Conservation (phyloP, 805 yeast species). For the Maudiozyma bulderi region DNA sequence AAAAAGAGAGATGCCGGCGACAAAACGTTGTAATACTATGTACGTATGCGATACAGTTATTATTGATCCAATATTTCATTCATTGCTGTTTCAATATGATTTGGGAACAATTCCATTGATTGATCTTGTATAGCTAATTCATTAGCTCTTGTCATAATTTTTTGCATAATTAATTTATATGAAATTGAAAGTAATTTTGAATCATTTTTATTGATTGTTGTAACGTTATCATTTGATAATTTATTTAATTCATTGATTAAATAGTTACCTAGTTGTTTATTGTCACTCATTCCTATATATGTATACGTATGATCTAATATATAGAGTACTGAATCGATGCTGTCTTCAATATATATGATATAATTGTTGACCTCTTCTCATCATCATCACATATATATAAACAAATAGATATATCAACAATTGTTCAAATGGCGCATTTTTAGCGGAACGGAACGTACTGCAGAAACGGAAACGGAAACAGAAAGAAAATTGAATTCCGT, state of each 20-base stretch:
- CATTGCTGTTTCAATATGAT: slow-evolving; percentile 34
- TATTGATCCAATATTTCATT: slow-evolving; percentile 7
- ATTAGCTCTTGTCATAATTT: slow-evolving; percentile 32
- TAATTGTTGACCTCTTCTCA: no score
- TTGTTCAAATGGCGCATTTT: no score
- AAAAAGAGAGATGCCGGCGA: no score
- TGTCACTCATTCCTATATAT: background rate
- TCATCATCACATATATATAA: no score
- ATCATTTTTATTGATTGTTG: slow-evolving; percentile 9
- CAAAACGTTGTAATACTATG: background rate
- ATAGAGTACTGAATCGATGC: no score
- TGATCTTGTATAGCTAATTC: slow-evolving; percentile 33
- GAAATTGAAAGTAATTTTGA: slow-evolving; percentile 8
- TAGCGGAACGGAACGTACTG: no score
- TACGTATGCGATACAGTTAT: background rate
- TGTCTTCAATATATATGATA: no score
- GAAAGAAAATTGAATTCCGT: no score
- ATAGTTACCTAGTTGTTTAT: background rate
- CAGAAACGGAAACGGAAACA: no score
- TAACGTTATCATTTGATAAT: slow-evolving; percentile 1
- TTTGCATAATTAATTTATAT: slow-evolving; percentile 10
- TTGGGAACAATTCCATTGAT: slow-evolving; percentile 34
- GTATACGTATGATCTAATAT: background rate
- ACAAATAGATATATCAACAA: no score
- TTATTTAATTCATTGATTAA: background rate